Percentiles rank a stretch among this genome's conserved stretches.
Evolutionary conservation across 805 yeast genomes (phyloP).

Genomic region (Saccharomycopsis olivae): DNA sequence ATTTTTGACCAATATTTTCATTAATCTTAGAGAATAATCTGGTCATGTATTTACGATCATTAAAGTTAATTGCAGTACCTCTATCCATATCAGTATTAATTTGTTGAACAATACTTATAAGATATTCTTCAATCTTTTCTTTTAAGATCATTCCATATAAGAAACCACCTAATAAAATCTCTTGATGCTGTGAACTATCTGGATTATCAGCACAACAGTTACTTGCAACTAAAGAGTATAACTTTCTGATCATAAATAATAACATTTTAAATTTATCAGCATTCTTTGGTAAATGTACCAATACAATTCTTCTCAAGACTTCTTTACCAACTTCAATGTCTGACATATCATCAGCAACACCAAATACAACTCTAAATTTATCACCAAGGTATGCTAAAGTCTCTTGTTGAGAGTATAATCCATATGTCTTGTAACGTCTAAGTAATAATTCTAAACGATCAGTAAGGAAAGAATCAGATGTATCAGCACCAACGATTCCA

Average conservation of each 20-base stretch:
- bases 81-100: constrained; percentile 73
- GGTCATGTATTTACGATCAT: constrained; percentile 72
- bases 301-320: constrained; percentile 70
- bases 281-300: constrained; percentile 72
- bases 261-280: constrained; percentile 79
- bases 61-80: constrained; percentile 71
- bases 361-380: constrained; percentile 88
- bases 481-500: constrained; percentile 87
- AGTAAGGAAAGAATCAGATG: constrained; percentile 82
- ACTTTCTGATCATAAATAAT: constrained; percentile 89
- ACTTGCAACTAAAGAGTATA: constrained; percentile 91
- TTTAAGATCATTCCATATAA: constrained; percentile 93
- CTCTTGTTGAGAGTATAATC: constrained; percentile 69
- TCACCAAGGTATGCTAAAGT: constrained; percentile 93
- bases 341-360: constrained; percentile 76
- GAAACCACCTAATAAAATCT: constrained; percentile 90
- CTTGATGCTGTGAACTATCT: constrained; percentile 99
- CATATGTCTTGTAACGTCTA: constrained; percentile 78
- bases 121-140: constrained; percentile 91
- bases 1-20: constrained; percentile 89
- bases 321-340: constrained; percentile 88
- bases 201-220: constrained; percentile 97
- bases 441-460: constrained; percentile 93
- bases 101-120: constrained; percentile 61
- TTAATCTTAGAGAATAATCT: constrained; percentile 70